Evolutionary conservation across 192 early-diverging fungal genomes (phyloP).

Genomic region (Linnemannia hyalina): DNA sequence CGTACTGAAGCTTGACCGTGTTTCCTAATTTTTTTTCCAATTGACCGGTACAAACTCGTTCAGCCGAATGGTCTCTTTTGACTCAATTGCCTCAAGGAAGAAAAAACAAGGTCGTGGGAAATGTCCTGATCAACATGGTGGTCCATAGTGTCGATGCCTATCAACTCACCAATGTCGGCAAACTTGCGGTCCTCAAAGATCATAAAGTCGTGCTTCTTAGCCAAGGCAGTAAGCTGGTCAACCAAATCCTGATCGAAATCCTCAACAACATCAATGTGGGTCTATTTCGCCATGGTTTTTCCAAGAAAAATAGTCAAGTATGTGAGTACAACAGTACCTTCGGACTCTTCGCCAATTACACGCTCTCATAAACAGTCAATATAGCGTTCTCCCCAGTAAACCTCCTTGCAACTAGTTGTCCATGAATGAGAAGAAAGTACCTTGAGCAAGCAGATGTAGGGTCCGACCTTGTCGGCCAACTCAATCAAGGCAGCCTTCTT

Average conservation of each 20-base stretch:
- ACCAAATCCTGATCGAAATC: constrained; percentile 95
- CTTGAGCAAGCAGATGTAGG: constrained; percentile 96
- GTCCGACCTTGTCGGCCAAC: constrained; percentile 91
- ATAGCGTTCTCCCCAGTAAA: no score
- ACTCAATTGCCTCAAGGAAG: no score
- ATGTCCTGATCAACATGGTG: not conserved
- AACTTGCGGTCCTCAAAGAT: constrained; percentile 99
- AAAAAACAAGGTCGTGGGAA: not conserved
- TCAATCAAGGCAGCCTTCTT: constrained; percentile 89
- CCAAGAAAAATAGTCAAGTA: not conserved
- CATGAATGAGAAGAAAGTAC: constrained; percentile 47
- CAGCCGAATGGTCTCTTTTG: not conserved
- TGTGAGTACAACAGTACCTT: not conserved
- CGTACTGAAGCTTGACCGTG: constrained; percentile 97
- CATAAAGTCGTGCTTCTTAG: constrained; percentile 91
- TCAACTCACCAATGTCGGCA: constrained; percentile 89
- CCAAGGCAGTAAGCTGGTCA: constrained; percentile 76
- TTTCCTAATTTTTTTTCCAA: constrained; percentile 69
- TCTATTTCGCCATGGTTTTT: constrained; percentile 60
- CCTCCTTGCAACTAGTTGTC: not conserved
- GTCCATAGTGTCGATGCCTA: not conserved
- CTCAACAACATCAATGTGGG: constrained; percentile 93
- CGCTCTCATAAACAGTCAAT: not conserved
- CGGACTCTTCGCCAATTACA: not conserved
- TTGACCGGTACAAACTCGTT: not conserved